Base-by-base conservation (phyloP, 176 grass and related monocot species). In the Oryza nivara region DNA sequence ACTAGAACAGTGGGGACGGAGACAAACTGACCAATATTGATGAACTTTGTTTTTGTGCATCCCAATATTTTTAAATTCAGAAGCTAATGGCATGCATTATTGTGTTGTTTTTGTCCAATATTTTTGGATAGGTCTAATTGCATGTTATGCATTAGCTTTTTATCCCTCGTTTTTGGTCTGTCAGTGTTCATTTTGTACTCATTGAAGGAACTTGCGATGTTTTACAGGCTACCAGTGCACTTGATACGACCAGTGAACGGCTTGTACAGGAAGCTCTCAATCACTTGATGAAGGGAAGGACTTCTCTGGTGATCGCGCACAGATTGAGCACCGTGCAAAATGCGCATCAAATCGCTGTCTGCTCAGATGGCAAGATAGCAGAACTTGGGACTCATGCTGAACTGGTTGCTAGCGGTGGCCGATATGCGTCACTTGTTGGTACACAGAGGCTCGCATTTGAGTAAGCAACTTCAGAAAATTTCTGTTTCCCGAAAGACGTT, bases 251-350 rank as follows among this genome's bases (percentile, higher is more conserved):
- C 17, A 95, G 93, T 71, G 96, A 98, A 40, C 89, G 89, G 45
- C 77, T 98, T 11, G 93, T 98, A 81, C 96, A 98, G 80, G 91
- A 95, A 73, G 96, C 96, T 82, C 86, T 98, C 13, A 75, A 95
- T 60, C 91, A 85, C 65, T 75, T 98, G 78, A 98, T 98, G 96
- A 95, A 93, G 61, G 91, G 85, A 17, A 90, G 96, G 86, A 98
- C 96, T 23, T 94, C 96, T 46, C 75, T 98, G 79, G 96, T 95
- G 66, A 98, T 98, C 79, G 96, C 96, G 16, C 96, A 98, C 77
- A 81, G 96, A 63, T 80, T 98, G 52, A 98, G 96, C 67, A 98
- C 93, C 3, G 93, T 98, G 26, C 96, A 95, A 82, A 98, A 92
- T 80, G 96, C 96, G 4, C 79, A 98, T 60, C 77, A 19, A 89